Base-by-base conservation (phyloP, 2,329 filamentous ascomycete species). In the Tetracladium maxilliforme region DNA sequence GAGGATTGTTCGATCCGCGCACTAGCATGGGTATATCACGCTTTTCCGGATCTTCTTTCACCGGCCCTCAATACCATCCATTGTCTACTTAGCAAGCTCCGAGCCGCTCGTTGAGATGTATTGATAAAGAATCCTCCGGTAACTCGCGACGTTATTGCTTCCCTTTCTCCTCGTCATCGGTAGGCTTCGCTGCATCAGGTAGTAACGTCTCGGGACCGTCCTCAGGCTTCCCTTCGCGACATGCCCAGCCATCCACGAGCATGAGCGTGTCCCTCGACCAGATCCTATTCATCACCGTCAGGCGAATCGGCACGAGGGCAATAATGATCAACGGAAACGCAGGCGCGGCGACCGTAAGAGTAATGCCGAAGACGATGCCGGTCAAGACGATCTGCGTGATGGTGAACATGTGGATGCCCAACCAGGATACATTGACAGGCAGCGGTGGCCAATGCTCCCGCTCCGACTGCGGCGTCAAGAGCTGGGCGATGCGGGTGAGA, bases 281-380 rank as follows among this genome's bases (percentile, higher is more conserved):
- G 27, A 71, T 48, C 24, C 46, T 54, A 30, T 65, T 69, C 67
- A 76, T 74, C 9, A 72, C 27, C 10, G 62, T 49, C 7, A 77
- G 41, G 8, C 71, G 52, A n/a, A 71, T 52, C 0, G 71, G 71
- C 2, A 77, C 70, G n/a, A 75, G 44, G 6, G 62, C 56, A 26
- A 75, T 66, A 30, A 77, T 72, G 14, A 75, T 56, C 6, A 77
- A 47, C 2, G 71, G 70, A 33, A 76, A 76, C 1, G 61, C 67
- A 1, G 69, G 68, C 1, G 69, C 69, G 0, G 61, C 70, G n/a
- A 63, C 56, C 1, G 69, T 75, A 25, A 75, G 51, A 0, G 70
- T 76, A 10, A 74, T 47, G 17, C 65, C 61, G 37, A 76, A 76
- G n/a, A 76, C 64, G 5, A 61, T 52, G 1, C 59, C 58, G 4